Percentiles rank a stretch among this genome's conserved stretches.
phyloP scores from a whole-genome alignment of 768 basidiomycete genomes.

The Chalciporus piperatus region DNA sequence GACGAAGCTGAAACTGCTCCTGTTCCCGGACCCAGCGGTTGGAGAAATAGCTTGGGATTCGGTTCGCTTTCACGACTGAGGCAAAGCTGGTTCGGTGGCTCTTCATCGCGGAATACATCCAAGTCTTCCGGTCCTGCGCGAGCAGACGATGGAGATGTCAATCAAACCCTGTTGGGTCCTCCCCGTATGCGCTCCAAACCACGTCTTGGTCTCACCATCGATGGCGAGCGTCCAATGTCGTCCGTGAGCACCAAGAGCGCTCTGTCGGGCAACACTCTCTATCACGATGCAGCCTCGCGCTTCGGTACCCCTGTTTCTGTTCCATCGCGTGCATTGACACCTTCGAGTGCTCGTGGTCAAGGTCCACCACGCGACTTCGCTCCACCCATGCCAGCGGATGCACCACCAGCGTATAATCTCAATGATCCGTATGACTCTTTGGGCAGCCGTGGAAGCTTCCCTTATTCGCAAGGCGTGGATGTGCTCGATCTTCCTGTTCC shows the following conservation, averaged over 20 bases:
- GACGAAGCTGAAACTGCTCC: constrained; percentile 17
- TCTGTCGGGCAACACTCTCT: constrained; percentile 53
- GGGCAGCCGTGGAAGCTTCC: constrained; percentile 24
- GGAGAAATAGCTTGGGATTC: constrained; percentile 42
- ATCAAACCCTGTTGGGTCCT: constrained; percentile 35
- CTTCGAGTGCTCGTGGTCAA: constrained; percentile 31
- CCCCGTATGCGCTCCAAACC: constrained; percentile 24
- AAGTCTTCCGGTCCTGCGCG: constrained; percentile 25
- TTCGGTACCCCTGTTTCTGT: constrained; percentile 40
- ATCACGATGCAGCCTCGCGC: constrained; percentile 58
- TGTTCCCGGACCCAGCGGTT: constrained; percentile 29
- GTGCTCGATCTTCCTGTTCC: constrained; percentile 60
- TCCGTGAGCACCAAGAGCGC: constrained; percentile 53
- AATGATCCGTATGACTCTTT: constrained; percentile 29
- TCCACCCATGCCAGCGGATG: constrained; percentile 22
- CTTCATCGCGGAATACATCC: constrained; percentile 30
- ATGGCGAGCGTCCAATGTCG: constrained; percentile 55
- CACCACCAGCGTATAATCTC: constrained; percentile 32
- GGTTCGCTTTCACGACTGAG: constrained; percentile 49
- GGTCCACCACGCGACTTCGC: constrained; percentile 2
- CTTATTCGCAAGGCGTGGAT: constrained; percentile 37
- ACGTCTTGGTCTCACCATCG: constrained; percentile 37
- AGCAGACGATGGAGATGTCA: constrained; percentile 48
- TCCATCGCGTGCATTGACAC: constrained; percentile 48
- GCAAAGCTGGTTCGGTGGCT: constrained; percentile 55